Percentiles rank a stretch among this genome's conserved stretches.
Conservation (phyloP, 768 basidiomycete genomes). For the Ramaria rubella region DNA sequence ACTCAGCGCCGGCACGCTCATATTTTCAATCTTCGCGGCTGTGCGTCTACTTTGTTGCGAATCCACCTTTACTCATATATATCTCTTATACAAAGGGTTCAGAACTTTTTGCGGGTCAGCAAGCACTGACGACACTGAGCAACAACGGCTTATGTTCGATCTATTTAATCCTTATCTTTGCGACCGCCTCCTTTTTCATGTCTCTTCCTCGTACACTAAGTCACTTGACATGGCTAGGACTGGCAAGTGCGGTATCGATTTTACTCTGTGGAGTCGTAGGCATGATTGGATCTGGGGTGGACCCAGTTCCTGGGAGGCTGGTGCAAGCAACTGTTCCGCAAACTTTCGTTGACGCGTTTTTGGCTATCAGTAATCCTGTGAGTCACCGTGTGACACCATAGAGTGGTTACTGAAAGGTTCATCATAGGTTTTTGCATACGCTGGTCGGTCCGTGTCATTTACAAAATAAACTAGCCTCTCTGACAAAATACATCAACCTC, state of each 20-base stretch:
- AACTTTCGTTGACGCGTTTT: conserved; percentile 42
- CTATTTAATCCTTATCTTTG: conserved; percentile 40
- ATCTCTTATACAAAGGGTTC: conserved; percentile 31
- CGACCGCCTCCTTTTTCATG: conserved; percentile 35
- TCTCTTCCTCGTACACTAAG: conserved; percentile 44
- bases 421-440: conserved; percentile 42
- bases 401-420: not conserved
- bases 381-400: conserved; percentile 12
- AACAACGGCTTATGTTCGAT: conserved; percentile 43
- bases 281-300: conserved; percentile 45
- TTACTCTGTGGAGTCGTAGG: conserved; percentile 39
- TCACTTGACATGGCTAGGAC: conserved; percentile 40
- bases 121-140: conserved; percentile 43
- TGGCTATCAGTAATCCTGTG: conserved; percentile 49
- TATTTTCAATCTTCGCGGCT: conserved; percentile 45
- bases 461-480: not conserved
- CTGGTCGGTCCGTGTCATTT: conserved; percentile 27
- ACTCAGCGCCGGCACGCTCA: conserved; percentile 38
- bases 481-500: not conserved
- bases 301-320: conserved; percentile 37
- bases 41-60: conserved; percentile 21
- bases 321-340: conserved; percentile 33
- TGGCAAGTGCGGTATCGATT: conserved; percentile 38
- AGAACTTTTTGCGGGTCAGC: conserved; percentile 45
- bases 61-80: not conserved